These are phyloP conservation scores for Cinnamomum micranthum DNA, from an alignment of 164 flowering plant species.

Conservation along the genomic window DNA sequence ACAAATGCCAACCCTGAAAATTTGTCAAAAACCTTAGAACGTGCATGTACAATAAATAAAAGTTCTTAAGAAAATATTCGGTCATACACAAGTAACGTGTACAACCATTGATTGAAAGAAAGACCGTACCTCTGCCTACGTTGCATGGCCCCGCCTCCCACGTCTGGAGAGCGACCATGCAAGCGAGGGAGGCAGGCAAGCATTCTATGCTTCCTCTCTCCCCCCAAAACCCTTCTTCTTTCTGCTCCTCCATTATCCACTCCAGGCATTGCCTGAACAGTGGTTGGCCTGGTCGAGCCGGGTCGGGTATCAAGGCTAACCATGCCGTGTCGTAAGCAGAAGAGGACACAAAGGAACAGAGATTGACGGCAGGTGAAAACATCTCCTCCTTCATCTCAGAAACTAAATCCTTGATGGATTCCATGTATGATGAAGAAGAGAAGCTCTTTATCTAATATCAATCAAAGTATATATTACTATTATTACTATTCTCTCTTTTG, in stretches of 20 bases:
- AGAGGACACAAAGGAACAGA: slow-evolving; percentile 21
- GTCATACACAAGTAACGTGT: no score
- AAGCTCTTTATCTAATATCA: background rate
- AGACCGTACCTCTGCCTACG: slow-evolving; percentile 28
- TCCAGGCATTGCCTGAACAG: slow-evolving; percentile 35
- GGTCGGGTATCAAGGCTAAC: slow-evolving; percentile 45
- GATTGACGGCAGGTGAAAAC: slow-evolving; percentile 10
- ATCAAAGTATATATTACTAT: no score
- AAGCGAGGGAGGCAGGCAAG: slow-evolving; percentile 41
- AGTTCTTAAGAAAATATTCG: no score
- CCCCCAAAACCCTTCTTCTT: slow-evolving; percentile 43
- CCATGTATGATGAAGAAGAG: background rate
- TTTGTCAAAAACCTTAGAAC: no score
- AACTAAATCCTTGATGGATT: slow-evolving; percentile 14
- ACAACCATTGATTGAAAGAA: no score
- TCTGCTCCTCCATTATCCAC: slow-evolving; percentile 41
- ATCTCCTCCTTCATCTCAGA: slow-evolving; percentile 20
- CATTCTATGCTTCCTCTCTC: slow-evolving; percentile 24
- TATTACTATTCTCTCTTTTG: no score
- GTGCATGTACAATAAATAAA: no score
- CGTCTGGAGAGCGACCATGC: slow-evolving; percentile 37
- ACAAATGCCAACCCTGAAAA: slow-evolving; percentile 31
- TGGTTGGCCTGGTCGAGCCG: slow-evolving; percentile 13
- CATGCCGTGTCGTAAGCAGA: slow-evolving; percentile 62
- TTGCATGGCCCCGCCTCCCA: slow-evolving; percentile 27